phyloP scores from a whole-genome alignment of 768 basidiomycete species.

The Neoboletus brunneissimus region DNA sequence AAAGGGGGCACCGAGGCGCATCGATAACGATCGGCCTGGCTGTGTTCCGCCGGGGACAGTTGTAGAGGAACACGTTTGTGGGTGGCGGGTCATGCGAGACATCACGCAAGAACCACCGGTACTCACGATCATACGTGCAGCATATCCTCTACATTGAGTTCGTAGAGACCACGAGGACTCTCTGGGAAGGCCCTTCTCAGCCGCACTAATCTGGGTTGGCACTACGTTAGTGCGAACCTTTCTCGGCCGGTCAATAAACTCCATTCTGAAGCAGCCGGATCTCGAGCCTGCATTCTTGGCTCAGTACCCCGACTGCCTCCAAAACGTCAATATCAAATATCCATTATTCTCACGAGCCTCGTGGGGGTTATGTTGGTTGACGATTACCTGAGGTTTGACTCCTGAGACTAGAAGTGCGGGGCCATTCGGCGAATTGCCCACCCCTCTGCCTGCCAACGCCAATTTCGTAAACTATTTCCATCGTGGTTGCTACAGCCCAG shows the following conservation, averaged over 20 bases:
- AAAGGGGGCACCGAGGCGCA: slow-evolving; percentile 25
- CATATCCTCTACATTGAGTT: slow-evolving; percentile 10
- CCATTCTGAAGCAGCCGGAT: slow-evolving; percentile 19
- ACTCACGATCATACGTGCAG: slow-evolving; percentile 24
- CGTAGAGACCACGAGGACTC: slow-evolving; percentile 1
- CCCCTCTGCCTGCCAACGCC: slow-evolving; percentile 9
- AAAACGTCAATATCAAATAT: slow-evolving; percentile 22
- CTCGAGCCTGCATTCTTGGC: slow-evolving; percentile 17
- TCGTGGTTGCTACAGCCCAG: slow-evolving; percentile 10
- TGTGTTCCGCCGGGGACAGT: slow-evolving; percentile 9
- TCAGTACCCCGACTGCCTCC: slow-evolving; percentile 22
- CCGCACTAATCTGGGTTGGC: slow-evolving; percentile 26
- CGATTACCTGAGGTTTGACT: slow-evolving; percentile 12
- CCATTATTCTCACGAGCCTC: slow-evolving; percentile 3
- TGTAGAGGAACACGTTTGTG: slow-evolving; percentile 7
- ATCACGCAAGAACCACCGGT: slow-evolving; percentile 17
- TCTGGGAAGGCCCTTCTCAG: slow-evolving; percentile 21
- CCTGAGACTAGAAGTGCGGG: slow-evolving; percentile 2
- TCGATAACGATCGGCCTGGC: slow-evolving; percentile 30
- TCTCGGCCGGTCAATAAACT: slow-evolving; percentile 15
- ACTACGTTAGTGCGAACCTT: slow-evolving; percentile 21
- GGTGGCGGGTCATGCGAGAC: slow-evolving; percentile 15
- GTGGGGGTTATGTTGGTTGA: slow-evolving; percentile 11
- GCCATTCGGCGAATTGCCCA: slow-evolving; percentile 4
- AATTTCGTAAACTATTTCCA: slow-evolving; percentile 19